These are phyloP conservation scores for Colletotrichum musicola DNA, from an alignment of 2,329 filamentous ascomycete genomes.

Conservation along the genomic window DNA sequence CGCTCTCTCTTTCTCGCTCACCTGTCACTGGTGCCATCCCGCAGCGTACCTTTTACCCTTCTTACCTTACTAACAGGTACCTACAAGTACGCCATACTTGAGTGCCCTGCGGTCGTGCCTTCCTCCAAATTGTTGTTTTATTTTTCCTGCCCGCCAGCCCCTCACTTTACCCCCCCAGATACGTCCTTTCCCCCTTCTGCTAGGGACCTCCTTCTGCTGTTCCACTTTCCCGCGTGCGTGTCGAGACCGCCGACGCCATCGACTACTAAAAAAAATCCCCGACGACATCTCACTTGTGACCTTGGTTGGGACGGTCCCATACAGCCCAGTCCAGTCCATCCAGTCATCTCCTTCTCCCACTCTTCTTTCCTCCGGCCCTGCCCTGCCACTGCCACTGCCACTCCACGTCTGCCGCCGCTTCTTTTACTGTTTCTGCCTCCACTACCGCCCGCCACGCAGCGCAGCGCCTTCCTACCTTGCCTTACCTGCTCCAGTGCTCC, in stretches of 20 bases:
- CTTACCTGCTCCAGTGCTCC: neutral
- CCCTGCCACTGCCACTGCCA: slow-evolving; percentile 1
- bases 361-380: neutral
- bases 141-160: slow-evolving; percentile 9
- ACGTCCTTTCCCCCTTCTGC: slow-evolving; percentile 18
- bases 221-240: slow-evolving; percentile 33
- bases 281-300: slow-evolving; percentile 37
- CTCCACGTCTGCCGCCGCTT: neutral
- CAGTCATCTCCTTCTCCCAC: slow-evolving; percentile 8
- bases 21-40: neutral
- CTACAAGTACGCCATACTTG: neutral
- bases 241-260: slow-evolving; percentile 36
- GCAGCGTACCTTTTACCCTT: neutral
- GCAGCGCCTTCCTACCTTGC: neutral
- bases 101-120: neutral
- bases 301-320: slow-evolving; percentile 28
- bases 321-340: slow-evolving; percentile 1
- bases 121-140: slow-evolving; percentile 11
- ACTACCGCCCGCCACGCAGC: neutral
- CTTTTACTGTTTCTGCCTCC: no score
- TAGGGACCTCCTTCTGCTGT: slow-evolving; percentile 17
- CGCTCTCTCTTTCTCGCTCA: neutral
- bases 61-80: neutral
- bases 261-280: slow-evolving; percentile 35
- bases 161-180: slow-evolving; percentile 5